phyloP scores from a whole-genome alignment of 371 early-diverging fungal genomes.

The Lichtheimia hyalospora region DNA sequence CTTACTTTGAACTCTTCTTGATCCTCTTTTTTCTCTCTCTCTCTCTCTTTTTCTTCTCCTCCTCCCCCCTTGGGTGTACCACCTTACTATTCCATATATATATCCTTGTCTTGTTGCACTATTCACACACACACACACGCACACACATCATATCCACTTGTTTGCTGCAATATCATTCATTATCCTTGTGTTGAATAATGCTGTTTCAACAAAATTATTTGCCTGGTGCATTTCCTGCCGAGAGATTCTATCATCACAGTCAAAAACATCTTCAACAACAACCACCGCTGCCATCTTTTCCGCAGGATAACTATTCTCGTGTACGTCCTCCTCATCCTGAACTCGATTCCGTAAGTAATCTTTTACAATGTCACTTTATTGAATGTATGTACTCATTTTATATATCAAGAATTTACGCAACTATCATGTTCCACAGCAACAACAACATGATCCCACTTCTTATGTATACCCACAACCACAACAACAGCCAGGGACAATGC shows the following conservation, averaged over 20 bases:
- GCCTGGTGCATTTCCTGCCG: conserved; percentile 25
- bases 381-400: background rate
- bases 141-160: background rate
- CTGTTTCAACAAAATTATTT: conserved; percentile 23
- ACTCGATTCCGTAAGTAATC: background rate
- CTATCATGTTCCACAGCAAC: conserved; percentile 13
- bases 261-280: conserved; percentile 9
- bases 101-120: background rate
- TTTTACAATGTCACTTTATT: background rate
- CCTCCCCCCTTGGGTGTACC: background rate
- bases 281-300: background rate
- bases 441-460: conserved; percentile 37
- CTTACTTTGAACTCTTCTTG: too few relatives aligned
- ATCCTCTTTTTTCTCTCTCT: background rate
- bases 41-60: background rate
- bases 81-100: conserved; percentile 1
- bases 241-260: conserved; percentile 19
- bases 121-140: background rate
- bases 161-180: too few relatives aligned
- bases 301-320: background rate
- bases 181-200: conserved; percentile 7
- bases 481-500: background rate
- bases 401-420: background rate
- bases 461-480: conserved; percentile 41
- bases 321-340: conserved; percentile 6